A percentile compares a stretch with the other conserved stretches of the same genome.
phyloP scores from a whole-genome alignment of 805 yeast species.

The Hanseniaspora vineae region DNA sequence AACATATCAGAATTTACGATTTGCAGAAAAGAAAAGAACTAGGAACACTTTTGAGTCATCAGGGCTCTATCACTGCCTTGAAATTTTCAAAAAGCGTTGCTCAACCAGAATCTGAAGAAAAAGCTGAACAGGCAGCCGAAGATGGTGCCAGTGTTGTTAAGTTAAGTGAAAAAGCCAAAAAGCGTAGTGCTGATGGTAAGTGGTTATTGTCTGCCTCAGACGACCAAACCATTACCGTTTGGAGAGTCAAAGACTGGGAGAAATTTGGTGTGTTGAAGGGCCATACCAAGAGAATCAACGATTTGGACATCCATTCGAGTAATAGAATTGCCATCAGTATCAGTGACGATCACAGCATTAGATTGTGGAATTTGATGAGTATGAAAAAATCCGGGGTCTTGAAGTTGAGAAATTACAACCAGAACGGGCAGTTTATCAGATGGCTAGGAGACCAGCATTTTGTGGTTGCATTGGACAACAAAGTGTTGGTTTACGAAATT shows the following conservation, averaged over 20 bases:
- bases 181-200: slow-evolving; percentile 28
- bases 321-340: slow-evolving; percentile 87
- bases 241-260: slow-evolving; percentile 98
- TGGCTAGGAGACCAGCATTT: slow-evolving; percentile 54
- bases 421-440: slow-evolving; percentile 48
- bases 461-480: slow-evolving; percentile 59
- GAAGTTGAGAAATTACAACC: slow-evolving; percentile 58
- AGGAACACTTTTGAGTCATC: slow-evolving; percentile 80
- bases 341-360: slow-evolving; percentile 68
- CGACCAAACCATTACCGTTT: slow-evolving; percentile 77
- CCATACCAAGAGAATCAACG: slow-evolving; percentile 72
- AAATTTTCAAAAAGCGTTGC: slow-evolving; percentile 48
- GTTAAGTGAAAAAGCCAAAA: slow-evolving; percentile 8
- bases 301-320: slow-evolving; percentile 77
- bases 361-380: slow-evolving; percentile 95
- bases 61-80: slow-evolving; percentile 73
- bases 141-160: slow-evolving; percentile 24
- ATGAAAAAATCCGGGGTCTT: slow-evolving; percentile 82
- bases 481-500: slow-evolving; percentile 53
- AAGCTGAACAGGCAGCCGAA: slow-evolving; percentile 14
- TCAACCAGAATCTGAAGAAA: slow-evolving; percentile 9
- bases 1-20: slow-evolving; percentile 88
- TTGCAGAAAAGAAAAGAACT: slow-evolving; percentile 86
- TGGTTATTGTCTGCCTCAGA: slow-evolving; percentile 89
- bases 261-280: slow-evolving; percentile 79